These are phyloP conservation scores for Keithomyces neogunnii DNA, from an alignment of 2,329 filamentous ascomycete species.

Conservation along the genomic window DNA sequence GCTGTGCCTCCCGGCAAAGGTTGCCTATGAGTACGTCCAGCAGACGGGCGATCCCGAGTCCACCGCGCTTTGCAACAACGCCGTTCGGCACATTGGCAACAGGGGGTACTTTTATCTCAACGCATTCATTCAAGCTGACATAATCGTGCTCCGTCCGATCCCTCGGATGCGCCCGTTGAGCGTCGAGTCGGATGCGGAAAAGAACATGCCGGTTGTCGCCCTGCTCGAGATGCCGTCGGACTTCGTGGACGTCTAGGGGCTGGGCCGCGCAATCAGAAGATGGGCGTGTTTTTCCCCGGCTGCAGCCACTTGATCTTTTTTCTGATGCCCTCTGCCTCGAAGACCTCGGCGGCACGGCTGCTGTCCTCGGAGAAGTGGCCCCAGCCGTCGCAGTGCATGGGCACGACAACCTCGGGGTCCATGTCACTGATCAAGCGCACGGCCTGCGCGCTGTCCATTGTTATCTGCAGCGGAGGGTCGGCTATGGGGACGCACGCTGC, in stretches of 20 bases:
- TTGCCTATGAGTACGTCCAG: constrained; percentile 10
- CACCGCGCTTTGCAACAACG: background rate
- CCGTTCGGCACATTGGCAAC: background rate
- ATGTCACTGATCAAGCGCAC: constrained; percentile 29
- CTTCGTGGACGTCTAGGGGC: background rate
- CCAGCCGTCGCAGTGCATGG: constrained; percentile 40
- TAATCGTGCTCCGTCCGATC: background rate
- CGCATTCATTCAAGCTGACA: background rate
- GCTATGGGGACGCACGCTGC: constrained; percentile 19
- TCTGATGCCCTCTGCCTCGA: constrained; percentile 24
- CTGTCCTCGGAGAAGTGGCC: constrained; percentile 31
- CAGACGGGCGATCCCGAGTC: background rate
- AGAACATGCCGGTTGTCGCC: background rate
- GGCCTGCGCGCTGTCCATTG: constrained; percentile 34
- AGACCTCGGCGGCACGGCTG: constrained; percentile 18
- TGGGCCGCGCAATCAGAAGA: background rate
- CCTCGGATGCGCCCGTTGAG: background rate
- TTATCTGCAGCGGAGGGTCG: constrained; percentile 26
- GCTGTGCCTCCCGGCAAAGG: constrained; percentile 20
- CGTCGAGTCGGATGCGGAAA: background rate
- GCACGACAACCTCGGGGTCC: constrained; percentile 31
- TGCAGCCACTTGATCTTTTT: constrained; percentile 26
- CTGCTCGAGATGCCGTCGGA: background rate
- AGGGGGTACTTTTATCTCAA: background rate
- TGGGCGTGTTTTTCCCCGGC: constrained; percentile 12